A percentile compares a stretch with the other conserved stretches of the same genome.
phyloP scores from a whole-genome alignment of 2,329 filamentous ascomycete genomes.

The Neophaeococcomyces mojaviensis region DNA sequence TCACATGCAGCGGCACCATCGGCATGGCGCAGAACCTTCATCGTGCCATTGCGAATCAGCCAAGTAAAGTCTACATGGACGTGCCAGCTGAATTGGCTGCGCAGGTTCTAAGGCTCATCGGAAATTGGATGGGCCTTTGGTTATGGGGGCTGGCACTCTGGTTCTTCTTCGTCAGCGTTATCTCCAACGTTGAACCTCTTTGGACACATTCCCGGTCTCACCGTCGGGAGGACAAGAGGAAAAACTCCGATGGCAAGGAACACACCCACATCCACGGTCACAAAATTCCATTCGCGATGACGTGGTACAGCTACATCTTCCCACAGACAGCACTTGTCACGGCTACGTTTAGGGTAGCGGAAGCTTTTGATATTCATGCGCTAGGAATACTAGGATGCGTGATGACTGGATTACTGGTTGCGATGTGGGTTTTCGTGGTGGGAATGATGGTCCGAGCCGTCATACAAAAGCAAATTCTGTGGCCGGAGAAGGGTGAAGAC shows the following conservation, averaged over 20 bases:
- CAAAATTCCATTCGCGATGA: constrained; percentile 70
- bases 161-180: constrained; percentile 76
- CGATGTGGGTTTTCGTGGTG: constrained; percentile 63
- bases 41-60: constrained; percentile 37
- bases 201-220: background rate
- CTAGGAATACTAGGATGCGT: constrained; percentile 62
- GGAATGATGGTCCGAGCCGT: constrained; percentile 64
- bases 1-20: constrained; percentile 56
- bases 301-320: constrained; percentile 77
- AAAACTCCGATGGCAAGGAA: background rate
- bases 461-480: constrained; percentile 59
- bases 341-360: constrained; percentile 64
- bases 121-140: constrained; percentile 65
- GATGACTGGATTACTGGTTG: constrained; percentile 57
- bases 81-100: constrained; percentile 45
- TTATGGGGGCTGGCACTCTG: constrained; percentile 75
- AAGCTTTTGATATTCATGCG: constrained; percentile 51
- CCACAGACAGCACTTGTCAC: constrained; percentile 69
- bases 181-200: constrained; percentile 34
- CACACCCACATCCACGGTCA: constrained; percentile 3
- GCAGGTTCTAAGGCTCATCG: constrained; percentile 47
- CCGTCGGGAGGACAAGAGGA: background rate
- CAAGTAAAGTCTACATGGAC: constrained; percentile 44
- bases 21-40: constrained; percentile 49
- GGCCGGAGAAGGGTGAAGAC: constrained; percentile 65